Conservation (phyloP, 257 asterid species). For the Solanum appendiculatum region DNA sequence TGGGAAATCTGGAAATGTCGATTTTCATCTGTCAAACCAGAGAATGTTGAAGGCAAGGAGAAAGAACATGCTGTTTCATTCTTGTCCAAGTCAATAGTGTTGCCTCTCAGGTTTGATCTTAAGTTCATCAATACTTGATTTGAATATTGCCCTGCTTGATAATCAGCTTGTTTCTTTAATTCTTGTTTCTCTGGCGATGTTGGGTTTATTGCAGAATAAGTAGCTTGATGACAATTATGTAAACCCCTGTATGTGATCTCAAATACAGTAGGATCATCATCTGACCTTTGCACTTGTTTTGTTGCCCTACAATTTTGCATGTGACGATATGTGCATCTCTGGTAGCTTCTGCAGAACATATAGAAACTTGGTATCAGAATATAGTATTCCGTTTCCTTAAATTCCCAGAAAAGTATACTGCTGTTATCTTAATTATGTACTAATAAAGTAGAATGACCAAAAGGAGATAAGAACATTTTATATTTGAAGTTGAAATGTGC, state of each 20-base stretch:
- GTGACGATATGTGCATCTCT: constrained; percentile 64
- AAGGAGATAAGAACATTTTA: not conserved
- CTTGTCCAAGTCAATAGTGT: constrained; percentile 29
- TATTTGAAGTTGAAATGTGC: not conserved
- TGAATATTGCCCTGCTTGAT: constrained; percentile 18
- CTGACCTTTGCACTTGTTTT: constrained; percentile 79
- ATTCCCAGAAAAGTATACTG: not conserved
- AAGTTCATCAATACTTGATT: constrained; percentile 30
- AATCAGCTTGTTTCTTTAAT: constrained; percentile 3
- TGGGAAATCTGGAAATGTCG: constrained; percentile 22
- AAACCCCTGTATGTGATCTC: constrained; percentile 67
- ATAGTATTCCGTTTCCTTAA: not conserved
- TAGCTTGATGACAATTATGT: constrained; percentile 41
- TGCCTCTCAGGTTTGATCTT: constrained; percentile 47
- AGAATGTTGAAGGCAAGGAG: constrained; percentile 47
- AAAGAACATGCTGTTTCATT: constrained; percentile 28
- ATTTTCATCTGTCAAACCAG: constrained; percentile 19
- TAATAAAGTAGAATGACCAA: not conserved
- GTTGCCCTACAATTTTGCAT: constrained; percentile 61
- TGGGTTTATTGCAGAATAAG: constrained; percentile 18
- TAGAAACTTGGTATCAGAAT: not conserved
- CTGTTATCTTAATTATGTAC: not conserved
- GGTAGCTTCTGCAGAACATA: constrained; percentile 60
- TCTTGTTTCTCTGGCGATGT: constrained; percentile 34
- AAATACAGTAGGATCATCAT: constrained; percentile 63